Evolutionary conservation across 1,284 basidiomycete species (phyloP), one percentile per base, ranked within the genome.

Genomic region (Thecaphora thlaspeos): DNA sequence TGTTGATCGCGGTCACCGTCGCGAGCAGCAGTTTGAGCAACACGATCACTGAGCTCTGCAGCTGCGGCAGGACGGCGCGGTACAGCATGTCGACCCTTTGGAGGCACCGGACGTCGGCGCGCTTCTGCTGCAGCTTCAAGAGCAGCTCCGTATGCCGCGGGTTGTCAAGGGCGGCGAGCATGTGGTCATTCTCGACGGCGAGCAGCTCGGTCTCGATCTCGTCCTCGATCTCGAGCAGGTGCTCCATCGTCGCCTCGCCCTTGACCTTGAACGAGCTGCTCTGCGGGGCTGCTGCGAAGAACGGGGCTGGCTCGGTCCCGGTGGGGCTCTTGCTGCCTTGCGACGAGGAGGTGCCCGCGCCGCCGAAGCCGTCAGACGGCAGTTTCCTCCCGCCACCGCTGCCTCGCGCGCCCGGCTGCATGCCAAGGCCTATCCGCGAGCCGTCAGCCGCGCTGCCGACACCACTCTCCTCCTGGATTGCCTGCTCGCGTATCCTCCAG

Each of bases 401-500:
- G 7, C 28, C 12, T 24, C 47, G 17, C 8, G 24, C 51, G 23
- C 43, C 52, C 26, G 45, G 26, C 40, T 52, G 49, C 46, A 63
- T 55, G 23, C 67, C 70, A 12, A 65, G 47, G 15, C 61, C 70
- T 44, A 70, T 54, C 11, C 63, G 53, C 19, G 61, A 53, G 19
- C 71, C 68, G 54, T 70, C 57, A 26, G 62, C 57, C 54, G 70
- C 83, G 91, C 82, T 79, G 85, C 90, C 88, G 57, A 96, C 80
- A 12, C 94, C 95, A 69, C 91, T 90, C 81, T 98, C 95, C 48
- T 88, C 86, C 3, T 88, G 87, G 82, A 95, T 89, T 73, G 89
- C 95, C 71, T 97, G 93, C 78, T 97, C 93, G 50, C 95, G 83
- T 3, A 91, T 88, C 76, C 88, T 83, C 89, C 91, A 97, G 83